Base-by-base conservation (phyloP, 306 rosid species). In the Hippophae rhamnoides region DNA sequence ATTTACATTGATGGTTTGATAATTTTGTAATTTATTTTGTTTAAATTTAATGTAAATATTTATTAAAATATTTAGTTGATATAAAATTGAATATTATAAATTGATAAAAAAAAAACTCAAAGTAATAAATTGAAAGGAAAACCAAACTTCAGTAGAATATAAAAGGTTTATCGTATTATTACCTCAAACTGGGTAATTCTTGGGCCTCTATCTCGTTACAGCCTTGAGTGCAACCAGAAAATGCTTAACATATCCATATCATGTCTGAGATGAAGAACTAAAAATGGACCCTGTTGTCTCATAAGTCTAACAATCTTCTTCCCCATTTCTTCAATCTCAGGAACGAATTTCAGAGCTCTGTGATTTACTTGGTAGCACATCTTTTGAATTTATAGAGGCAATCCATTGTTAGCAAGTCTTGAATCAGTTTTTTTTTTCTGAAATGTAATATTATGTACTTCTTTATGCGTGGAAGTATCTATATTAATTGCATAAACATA, bases 161-260 rank as follows among this genome's bases (percentile, higher is more conserved):
- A 6, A 9, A 27, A 56, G 31, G 59, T 40, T 5, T 9, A n/a
- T 7, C 13, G 47, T n/a, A 13, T 18, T 10, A 18, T 18, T 13
- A 84, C 97, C 97, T 90, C 85, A 90, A 82, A 71, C 72, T 82
- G 27, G 97, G 86, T 72, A 86, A 68, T 68, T 90, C 97, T 57
- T 80, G 88, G 41, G 82, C 74, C 67, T 90, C 97, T 8, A 80
- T 80, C 56, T 60, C 26, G 72, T 80, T 87, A 75, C 90, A 86
- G 64, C 97, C 97, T 67, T 86, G 84, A 63, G 80, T 86, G 62
- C 94, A 90, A 53, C 97, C 97, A 55, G 97, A 86, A 79, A 82
- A 90, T 14, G 97, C 95, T 69, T 18, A 90, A 43, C 95, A 86
- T 86, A 75, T 90, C 97, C 97, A 84, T 86, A 74, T 90, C 95